phyloP scores from a whole-genome alignment of 2,329 filamentous ascomycete genomes.

The Aspergillus ochraceoroseus region DNA sequence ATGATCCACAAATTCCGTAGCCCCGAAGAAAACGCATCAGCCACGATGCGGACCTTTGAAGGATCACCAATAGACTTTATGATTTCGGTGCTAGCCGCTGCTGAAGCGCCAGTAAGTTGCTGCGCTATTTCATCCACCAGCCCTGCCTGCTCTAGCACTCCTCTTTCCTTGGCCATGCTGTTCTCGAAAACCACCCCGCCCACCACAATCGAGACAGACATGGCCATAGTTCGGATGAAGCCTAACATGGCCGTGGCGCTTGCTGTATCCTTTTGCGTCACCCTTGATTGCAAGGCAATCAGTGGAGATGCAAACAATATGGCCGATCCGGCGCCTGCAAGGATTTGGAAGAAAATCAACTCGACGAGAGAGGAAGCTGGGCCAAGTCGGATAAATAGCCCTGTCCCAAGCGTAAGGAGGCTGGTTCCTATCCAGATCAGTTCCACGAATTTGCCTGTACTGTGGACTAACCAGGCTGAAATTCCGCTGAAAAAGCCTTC shows the following conservation, averaged over 20 bases:
- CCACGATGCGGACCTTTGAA: conserved; percentile 35
- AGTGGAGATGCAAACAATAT: neutral
- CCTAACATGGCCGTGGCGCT: neutral
- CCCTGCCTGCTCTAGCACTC: conserved; percentile 50
- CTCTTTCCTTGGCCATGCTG: conserved; percentile 22
- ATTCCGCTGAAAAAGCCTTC: conserved; percentile 55
- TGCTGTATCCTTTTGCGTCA: neutral
- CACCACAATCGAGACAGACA: conserved; percentile 4
- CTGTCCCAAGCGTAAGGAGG: conserved; percentile 55
- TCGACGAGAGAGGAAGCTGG: conserved; percentile 42
- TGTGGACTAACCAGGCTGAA: conserved; percentile 63
- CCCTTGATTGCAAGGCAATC: conserved; percentile 1
- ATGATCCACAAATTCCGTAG: conserved; percentile 49
- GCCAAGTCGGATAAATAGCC: conserved; percentile 51
- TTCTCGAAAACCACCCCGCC: conserved; percentile 70
- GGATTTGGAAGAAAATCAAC: conserved; percentile 29
- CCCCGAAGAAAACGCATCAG: conserved; percentile 46
- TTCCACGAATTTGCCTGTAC: conserved; percentile 56
- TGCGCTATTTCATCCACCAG: conserved; percentile 22
- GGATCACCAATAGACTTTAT: conserved; percentile 38
- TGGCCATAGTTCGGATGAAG: conserved; percentile 1
- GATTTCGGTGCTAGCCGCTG: conserved; percentile 45
- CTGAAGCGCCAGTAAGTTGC: conserved; percentile 38
- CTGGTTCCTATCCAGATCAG: conserved; percentile 53
- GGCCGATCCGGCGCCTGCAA: neutral